Base-by-base conservation (phyloP, 495 filamentous ascomycete species). In the Pyrenopolyporus hunteri region DNA sequence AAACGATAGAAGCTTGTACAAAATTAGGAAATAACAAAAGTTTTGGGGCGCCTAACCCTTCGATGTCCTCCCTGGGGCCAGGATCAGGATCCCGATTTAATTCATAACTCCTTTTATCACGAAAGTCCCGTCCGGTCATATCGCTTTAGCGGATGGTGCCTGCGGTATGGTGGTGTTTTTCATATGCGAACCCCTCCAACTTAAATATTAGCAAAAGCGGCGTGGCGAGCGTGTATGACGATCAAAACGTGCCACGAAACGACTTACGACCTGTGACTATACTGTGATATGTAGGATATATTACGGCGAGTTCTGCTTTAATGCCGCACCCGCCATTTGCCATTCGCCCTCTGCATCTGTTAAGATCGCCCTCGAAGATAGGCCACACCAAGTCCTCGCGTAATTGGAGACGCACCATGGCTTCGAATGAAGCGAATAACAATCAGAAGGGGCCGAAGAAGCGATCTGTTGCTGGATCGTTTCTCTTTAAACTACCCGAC, bases 401-500 rank as follows among this genome's bases (percentile, higher is more conserved):
- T 7, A 6, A 28, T 49, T 39, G 35, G 36, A 45, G 16, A 1
- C 31, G 49, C 13, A 56, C 40, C 16, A 66, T 66, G 57, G 22
- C 51, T 43, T 57, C 63, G 19, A 52, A 11, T 13, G 11, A 40
- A 40, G 42, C 33, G 6, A 40, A 46, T 7, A 54, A 36, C 10
- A 22, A 23, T 4, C 51, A 49, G 22, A n/a, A 11, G 6, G 14
- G 10, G 6, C 36, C 69, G 6, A 64, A 78, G 57, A 77, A 76
- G 42, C 75, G 78, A 56, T 73, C 74, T 0, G 79, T 87, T 6
- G 80, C 84, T 1, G 84, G 82, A 2, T 81, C 75, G 0, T 86
- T 87, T 53, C 76, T 87, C 57, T 81, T 85, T 70, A 76, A 75
- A 29, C 44, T 71, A 7, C 66, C 74, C 0, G 50, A 69, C 6